These are phyloP conservation scores for Aspergillus oerlinghausenensis DNA, from an alignment of 2,329 filamentous ascomycete species.

Conservation along the genomic window DNA sequence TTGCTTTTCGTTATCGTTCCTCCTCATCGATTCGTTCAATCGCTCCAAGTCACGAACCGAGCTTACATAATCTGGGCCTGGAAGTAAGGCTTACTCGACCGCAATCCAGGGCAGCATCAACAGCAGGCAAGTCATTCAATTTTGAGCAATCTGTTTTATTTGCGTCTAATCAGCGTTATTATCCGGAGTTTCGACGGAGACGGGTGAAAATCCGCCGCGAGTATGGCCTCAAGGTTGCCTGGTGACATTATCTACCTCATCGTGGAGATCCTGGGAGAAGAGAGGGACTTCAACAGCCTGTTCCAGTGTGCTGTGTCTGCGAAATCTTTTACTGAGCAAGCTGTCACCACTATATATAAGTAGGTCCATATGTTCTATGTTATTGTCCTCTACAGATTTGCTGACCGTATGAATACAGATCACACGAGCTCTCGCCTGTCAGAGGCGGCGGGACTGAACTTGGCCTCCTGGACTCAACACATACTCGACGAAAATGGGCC, in stretches of 20 bases:
- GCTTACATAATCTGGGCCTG: conserved; percentile 17
- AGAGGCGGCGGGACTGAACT: conserved; percentile 39
- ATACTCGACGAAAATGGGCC: conserved; percentile 49
- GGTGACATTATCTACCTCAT: conserved; percentile 25
- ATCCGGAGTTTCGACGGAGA: not conserved
- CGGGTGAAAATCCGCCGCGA: conserved; percentile 1
- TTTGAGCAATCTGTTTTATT: not conserved
- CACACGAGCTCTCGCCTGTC: conserved; percentile 45
- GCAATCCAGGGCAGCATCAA: not conserved
- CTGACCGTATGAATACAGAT: conserved; percentile 29
- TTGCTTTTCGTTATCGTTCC: not conserved
- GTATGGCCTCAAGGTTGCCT: conserved; percentile 18
- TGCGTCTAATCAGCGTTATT: not conserved
- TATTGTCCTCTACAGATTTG: not conserved
- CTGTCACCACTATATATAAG: conserved; percentile 22
- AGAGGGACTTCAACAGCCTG: conserved; percentile 23
- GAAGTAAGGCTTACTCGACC: not conserved
- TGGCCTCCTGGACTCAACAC: not conserved
- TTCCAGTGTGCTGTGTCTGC: conserved; percentile 26
- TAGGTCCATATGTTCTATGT: conserved; percentile 8
- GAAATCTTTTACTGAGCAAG: conserved; percentile 17
- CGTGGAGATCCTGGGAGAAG: conserved; percentile 20
- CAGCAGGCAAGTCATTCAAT: not conserved
- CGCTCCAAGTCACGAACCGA: conserved; percentile 4
- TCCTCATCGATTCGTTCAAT: not conserved